phyloP scores from a whole-genome alignment of 495 filamentous ascomycete genomes.

The Aspergillus avenaceus region DNA sequence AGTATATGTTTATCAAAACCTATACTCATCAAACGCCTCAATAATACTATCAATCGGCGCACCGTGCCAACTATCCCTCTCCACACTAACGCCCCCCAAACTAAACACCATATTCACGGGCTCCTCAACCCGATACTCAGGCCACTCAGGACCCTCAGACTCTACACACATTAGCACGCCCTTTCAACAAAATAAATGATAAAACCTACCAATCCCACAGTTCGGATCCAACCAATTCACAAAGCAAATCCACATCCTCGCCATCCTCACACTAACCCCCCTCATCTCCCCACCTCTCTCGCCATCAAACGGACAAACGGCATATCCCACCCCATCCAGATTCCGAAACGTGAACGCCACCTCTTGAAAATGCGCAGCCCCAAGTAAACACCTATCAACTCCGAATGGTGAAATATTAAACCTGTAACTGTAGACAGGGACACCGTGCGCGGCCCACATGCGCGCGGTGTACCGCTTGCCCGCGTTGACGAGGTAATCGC shows the following conservation, averaged over 20 bases:
- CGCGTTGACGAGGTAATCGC: constrained; percentile 1
- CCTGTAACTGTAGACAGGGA: constrained; percentile 41
- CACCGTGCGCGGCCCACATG: constrained; percentile 27
- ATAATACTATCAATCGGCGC: background rate
- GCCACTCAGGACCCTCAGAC: background rate
- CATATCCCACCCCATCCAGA: constrained; percentile 33
- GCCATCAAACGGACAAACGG: background rate
- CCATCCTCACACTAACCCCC: constrained; percentile 38
- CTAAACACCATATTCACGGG: background rate
- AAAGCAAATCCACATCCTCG: constrained; percentile 42
- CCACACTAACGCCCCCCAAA: background rate
- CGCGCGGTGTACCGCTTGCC: constrained; percentile 4
- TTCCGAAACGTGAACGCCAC: constrained; percentile 49
- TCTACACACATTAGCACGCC: background rate
- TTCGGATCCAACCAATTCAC: constrained; percentile 36
- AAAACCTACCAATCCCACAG: background rate
- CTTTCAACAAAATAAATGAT: background rate
- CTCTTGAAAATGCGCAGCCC: constrained; percentile 44
- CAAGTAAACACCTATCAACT: background rate
- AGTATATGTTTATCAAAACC: background rate
- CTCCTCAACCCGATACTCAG: background rate
- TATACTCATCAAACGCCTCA: background rate
- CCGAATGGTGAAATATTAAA: constrained; percentile 37
- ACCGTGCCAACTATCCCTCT: background rate
- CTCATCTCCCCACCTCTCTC: constrained; percentile 17